Evolutionary conservation across 345 rosid species (phyloP).

Genomic region (Laguncularia racemosa): DNA sequence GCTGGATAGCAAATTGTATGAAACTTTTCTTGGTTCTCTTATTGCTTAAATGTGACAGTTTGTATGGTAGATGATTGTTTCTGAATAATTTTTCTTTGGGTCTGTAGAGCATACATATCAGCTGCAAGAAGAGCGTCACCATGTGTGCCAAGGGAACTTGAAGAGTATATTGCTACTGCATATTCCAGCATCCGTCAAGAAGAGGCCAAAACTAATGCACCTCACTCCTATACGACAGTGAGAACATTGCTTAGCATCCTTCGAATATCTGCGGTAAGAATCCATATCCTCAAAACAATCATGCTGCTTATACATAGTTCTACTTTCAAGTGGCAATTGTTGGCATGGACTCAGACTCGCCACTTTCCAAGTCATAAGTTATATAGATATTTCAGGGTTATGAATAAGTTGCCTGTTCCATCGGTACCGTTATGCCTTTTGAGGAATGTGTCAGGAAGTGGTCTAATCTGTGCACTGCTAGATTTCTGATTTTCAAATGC

Average conservation of each 20-base stretch:
- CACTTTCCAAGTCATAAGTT: too few species aligned
- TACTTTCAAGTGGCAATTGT: too few species aligned
- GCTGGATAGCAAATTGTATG: too few species aligned
- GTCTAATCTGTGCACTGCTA: too few species aligned
- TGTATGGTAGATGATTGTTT: neutral
- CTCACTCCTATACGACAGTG: conserved; percentile 92
- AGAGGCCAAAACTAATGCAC: conserved; percentile 82
- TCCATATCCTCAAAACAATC: neutral
- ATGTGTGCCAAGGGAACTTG: conserved; percentile 72
- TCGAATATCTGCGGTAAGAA: conserved; percentile 89
- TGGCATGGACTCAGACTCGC: too few species aligned
- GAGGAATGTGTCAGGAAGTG: too few species aligned
- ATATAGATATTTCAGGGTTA: too few species aligned
- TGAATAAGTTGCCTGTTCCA: too few species aligned
- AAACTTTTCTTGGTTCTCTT: too few species aligned
- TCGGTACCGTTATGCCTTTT: too few species aligned
- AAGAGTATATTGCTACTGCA: conserved; percentile 89
- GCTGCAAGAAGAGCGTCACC: conserved; percentile 91
- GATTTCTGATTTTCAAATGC: too few species aligned
- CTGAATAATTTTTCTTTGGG: conserved; percentile 7
- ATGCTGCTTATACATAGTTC: neutral
- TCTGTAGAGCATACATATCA: conserved; percentile 78
- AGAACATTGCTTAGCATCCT: conserved; percentile 92
- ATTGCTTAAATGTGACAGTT: too few species aligned
- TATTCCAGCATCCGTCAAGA: conserved; percentile 93